Conservation (phyloP, 225 moss, liverwort and hornwort genomes). For the Sphagnum tenellum region DNA sequence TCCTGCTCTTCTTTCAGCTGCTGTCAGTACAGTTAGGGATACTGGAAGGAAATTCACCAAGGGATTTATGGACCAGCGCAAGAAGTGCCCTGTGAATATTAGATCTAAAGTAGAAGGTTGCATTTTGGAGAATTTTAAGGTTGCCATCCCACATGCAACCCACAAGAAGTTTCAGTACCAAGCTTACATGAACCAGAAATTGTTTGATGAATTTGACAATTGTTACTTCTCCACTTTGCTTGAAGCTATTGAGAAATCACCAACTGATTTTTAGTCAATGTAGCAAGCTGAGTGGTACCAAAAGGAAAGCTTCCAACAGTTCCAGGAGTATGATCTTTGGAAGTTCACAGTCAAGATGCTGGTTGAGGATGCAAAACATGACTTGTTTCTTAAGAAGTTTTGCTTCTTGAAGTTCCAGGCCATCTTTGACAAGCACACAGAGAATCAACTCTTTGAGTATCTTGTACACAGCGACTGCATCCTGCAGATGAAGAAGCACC, state of each 20-base stretch:
- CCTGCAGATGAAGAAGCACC: background rate
- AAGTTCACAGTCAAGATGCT: conserved; percentile 12
- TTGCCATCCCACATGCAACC: conserved; percentile 7
- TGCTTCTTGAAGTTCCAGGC: conserved; percentile 5
- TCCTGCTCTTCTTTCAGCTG: conserved; percentile 17
- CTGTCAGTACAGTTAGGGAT: conserved; percentile 18
- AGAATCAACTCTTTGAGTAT: background rate
- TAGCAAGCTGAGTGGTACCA: background rate
- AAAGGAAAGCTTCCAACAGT: conserved; percentile 6
- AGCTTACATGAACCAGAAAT: conserved; percentile 6
- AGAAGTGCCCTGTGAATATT: background rate
- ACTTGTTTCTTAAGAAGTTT: conserved; percentile 7
- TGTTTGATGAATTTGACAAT: conserved; percentile 1
- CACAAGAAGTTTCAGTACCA: conserved; percentile 19
- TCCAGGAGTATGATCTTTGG: conserved; percentile 14
- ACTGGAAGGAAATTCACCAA: conserved; percentile 17
- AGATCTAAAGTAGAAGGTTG: too few species aligned
- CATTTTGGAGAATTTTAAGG: background rate
- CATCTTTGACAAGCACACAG: background rate
- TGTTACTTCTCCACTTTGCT: too few species aligned
- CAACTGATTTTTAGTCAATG: background rate
- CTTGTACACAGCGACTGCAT: background rate
- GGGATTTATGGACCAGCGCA: background rate
- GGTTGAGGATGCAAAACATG: background rate
- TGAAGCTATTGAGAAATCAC: too few species aligned